phyloP scores from a whole-genome alignment of 148 eudicot species.

The Simmondsia chinensis region DNA sequence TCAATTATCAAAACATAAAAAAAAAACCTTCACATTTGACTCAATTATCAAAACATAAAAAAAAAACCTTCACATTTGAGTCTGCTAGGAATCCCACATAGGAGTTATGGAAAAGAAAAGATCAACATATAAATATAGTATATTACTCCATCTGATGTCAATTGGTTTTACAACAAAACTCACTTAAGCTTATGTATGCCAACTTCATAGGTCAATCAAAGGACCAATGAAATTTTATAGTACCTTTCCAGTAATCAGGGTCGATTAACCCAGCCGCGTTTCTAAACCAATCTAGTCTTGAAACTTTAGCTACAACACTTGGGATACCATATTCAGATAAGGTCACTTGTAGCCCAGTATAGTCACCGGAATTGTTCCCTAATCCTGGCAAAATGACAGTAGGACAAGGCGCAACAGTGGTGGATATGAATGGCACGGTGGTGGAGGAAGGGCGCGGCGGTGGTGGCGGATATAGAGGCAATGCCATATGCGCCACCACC shows the following conservation, averaged over 20 bases:
- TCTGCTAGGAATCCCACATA: too few species aligned
- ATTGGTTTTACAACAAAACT: too few species aligned
- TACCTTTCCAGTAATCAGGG: conserved; percentile 83
- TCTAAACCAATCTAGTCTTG: conserved; percentile 90
- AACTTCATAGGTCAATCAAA: too few species aligned
- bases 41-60: too few species aligned
- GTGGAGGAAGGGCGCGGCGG: not conserved
- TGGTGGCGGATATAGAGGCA: conserved; percentile 11
- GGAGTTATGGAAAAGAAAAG: too few species aligned
- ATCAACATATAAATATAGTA: too few species aligned
- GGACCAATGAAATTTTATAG: too few species aligned
- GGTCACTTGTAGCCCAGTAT: conserved; percentile 42
- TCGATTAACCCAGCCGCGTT: conserved; percentile 96
- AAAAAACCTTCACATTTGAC: too few species aligned
- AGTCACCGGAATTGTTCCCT: conserved; percentile 80
- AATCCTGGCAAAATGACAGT: conserved; percentile 84
- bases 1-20: too few species aligned
- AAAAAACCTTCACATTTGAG: too few species aligned
- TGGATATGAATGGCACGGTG: not conserved
- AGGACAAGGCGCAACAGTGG: conserved; percentile 34
- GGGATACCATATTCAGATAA: conserved; percentile 67
- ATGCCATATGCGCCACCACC: conserved; percentile 16
- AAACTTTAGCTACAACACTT: conserved; percentile 57
- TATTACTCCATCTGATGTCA: too few species aligned
- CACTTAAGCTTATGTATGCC: too few species aligned